Base-by-base conservation (phyloP, 2,329 filamentous ascomycete species). In the Polychaeton citri region DNA sequence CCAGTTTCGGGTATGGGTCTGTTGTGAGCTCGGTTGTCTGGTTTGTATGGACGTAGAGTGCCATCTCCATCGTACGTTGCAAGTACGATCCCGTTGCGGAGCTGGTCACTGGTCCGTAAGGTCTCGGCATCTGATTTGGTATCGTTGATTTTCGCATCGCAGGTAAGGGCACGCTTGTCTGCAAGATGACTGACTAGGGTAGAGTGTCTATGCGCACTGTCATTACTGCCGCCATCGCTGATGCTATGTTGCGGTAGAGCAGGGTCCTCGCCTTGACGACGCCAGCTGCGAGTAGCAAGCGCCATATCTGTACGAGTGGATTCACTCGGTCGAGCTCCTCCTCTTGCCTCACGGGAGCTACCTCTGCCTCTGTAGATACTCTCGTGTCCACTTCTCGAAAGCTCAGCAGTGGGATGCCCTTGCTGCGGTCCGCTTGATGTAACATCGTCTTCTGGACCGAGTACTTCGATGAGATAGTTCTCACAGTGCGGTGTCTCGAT, bases 401-500 rank as follows among this genome's bases (percentile, higher is more conserved):
- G n/a, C n/a, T n/a, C n/a, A n/a, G n/a, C n/a, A n/a, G n/a, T n/a
- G n/a, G n/a, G n/a, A n/a, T n/a, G n/a, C n/a, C n/a, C n/a, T n/a
- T n/a, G n/a, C n/a, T n/a, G n/a, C n/a, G n/a, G n/a, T n/a, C n/a
- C n/a, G n/a, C n/a, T n/a, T n/a, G n/a, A n/a, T n/a, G n/a, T n/a
- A n/a, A n/a, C n/a, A n/a, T n/a, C n/a, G n/a, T n/a, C n/a, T n/a
- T n/a, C n/a, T n/a, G n/a, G n/a, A 10, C 12, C 12, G 12, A 28
- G 5, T 5, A 28, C 15, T 10, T 28, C 24, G 24, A 28, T 15
- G 7, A 28, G 24, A 28, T 28, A 28, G 24, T 28, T 28, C 24
- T 28, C 24, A 15, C 24, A 28, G 24, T 28, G 24, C 12, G 48
- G 43, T 2, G 37, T 28, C 30, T 39, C 34, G 32, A 51, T 46